Evolutionary conservation across 768 basidiomycete genomes (phyloP).

Genomic region (Boletus rubroflammeus): DNA sequence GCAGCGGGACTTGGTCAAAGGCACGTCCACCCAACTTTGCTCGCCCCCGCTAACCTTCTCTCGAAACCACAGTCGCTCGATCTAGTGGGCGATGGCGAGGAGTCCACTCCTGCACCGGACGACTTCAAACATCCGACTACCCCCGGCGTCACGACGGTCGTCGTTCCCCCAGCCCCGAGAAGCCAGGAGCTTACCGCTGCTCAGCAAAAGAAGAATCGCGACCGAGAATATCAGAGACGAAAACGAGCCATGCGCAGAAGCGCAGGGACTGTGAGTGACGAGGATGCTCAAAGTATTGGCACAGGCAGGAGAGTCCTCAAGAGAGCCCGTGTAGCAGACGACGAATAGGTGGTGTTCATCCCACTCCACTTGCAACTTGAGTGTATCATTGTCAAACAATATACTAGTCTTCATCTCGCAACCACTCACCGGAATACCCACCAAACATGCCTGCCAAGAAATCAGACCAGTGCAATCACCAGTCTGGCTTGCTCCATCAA

Average conservation of each 20-base stretch:
- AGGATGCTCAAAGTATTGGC: slow-evolving; percentile 48
- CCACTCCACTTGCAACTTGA: slow-evolving; percentile 2
- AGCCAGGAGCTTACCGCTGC: slow-evolving; percentile 65
- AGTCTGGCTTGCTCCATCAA: neutral
- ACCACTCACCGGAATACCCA: neutral
- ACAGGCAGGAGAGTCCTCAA: slow-evolving; percentile 63
- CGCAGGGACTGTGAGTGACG: slow-evolving; percentile 67
- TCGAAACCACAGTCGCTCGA: slow-evolving; percentile 63
- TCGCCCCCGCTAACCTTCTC: slow-evolving; percentile 4
- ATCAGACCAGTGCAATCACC: neutral
- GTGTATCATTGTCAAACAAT: slow-evolving; percentile 2
- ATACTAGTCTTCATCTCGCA: neutral
- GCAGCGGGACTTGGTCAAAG: slow-evolving; percentile 74
- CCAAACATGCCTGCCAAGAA: neutral
- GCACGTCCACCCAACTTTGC: slow-evolving; percentile 33
- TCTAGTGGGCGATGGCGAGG: slow-evolving; percentile 65
- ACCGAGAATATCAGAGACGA: slow-evolving; percentile 76
- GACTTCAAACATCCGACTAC: slow-evolving; percentile 67
- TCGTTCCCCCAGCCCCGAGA: slow-evolving; percentile 70
- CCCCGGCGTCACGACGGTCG: slow-evolving; percentile 70
- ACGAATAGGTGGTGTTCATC: slow-evolving; percentile 44
- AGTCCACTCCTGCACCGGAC: slow-evolving; percentile 58
- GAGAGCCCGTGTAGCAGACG: slow-evolving; percentile 61
- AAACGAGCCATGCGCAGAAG: slow-evolving; percentile 67
- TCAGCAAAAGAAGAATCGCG: slow-evolving; percentile 74